Evolutionary conservation across 768 basidiomycete genomes (phyloP).

Genomic region (Crepidotus variabilis): DNA sequence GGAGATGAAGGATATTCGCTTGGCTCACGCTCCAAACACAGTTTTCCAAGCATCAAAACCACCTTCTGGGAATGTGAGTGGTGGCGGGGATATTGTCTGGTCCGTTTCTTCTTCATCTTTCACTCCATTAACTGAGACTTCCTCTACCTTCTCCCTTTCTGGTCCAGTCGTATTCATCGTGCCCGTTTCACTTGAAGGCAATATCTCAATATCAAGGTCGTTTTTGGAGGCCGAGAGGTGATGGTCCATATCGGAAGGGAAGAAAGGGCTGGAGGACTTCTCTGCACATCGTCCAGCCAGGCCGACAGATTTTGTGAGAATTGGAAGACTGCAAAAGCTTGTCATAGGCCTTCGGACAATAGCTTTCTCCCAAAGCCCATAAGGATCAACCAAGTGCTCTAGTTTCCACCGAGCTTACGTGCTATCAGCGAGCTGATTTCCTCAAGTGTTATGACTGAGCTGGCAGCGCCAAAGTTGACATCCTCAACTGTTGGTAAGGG

Average conservation of each 20-base stretch:
- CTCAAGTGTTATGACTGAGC: too few species aligned
- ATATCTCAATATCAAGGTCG: too few species aligned
- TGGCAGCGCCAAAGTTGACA: too few species aligned
- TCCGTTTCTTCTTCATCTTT: not conserved
- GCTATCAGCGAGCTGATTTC: too few species aligned
- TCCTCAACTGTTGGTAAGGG: too few species aligned
- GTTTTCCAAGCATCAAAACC: conserved; percentile 14
- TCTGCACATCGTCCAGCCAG: not conserved
- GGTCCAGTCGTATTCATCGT: not conserved
- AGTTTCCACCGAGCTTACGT: too few species aligned
- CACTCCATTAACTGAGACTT: not conserved
- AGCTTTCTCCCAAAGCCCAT: too few species aligned
- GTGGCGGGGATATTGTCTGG: not conserved
- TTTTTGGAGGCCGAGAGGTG: too few species aligned
- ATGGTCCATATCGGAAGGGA: not conserved
- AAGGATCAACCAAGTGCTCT: too few species aligned
- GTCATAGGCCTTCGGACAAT: not conserved
- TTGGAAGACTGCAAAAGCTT: not conserved
- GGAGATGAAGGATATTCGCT: too few species aligned
- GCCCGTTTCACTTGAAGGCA: too few species aligned
- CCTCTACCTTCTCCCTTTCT: not conserved
- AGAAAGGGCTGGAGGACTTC: not conserved
- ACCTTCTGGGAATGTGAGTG: conserved; percentile 14
- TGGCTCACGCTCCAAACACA: conserved; percentile 15
- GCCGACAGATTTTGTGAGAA: not conserved